Evolutionary conservation across 2,329 filamentous ascomycete species (phyloP).

Genomic region (Phaeosphaeriaceae sp.): DNA sequence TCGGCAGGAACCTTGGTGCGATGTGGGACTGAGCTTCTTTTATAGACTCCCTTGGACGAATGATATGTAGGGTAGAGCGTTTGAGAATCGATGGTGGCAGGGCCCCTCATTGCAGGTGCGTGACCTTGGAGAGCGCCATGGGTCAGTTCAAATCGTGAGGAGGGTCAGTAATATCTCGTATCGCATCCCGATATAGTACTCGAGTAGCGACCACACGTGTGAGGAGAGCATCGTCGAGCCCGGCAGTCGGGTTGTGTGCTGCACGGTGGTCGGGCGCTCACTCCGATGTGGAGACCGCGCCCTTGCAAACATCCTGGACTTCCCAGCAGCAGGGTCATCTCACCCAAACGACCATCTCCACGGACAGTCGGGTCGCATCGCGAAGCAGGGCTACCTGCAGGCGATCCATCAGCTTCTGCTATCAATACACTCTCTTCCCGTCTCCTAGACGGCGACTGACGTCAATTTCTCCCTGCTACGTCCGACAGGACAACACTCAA

Average conservation of each 20-base stretch:
- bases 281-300: constrained; percentile 4
- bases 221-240: constrained; percentile 5
- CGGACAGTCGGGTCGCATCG: constrained; percentile 1
- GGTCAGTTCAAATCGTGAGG: constrained; percentile 12
- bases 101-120: constrained; percentile 35
- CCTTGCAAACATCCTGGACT: neutral
- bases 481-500: constrained; percentile 12
- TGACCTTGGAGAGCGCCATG: constrained; percentile 41
- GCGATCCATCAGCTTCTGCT: constrained; percentile 7
- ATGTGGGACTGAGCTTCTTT: constrained; percentile 37
- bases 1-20: constrained; percentile 37
- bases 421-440: constrained; percentile 19
- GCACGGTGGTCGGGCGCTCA: constrained; percentile 12
- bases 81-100: constrained; percentile 24
- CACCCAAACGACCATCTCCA: constrained; percentile 10
- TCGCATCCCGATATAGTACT: constrained; percentile 34
- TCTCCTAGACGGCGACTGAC: constrained; percentile 12
- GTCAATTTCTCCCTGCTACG: constrained; percentile 9
- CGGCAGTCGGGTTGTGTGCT: constrained; percentile 17
- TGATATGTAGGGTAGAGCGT: constrained; percentile 36
- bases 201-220: constrained; percentile 11
- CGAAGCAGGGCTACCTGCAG: neutral
- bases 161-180: constrained; percentile 27
- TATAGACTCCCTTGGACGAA: constrained; percentile 32
- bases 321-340: neutral